phyloP scores from a whole-genome alignment of 2,329 filamentous ascomycete genomes.

The Aureobasidium sp. region DNA sequence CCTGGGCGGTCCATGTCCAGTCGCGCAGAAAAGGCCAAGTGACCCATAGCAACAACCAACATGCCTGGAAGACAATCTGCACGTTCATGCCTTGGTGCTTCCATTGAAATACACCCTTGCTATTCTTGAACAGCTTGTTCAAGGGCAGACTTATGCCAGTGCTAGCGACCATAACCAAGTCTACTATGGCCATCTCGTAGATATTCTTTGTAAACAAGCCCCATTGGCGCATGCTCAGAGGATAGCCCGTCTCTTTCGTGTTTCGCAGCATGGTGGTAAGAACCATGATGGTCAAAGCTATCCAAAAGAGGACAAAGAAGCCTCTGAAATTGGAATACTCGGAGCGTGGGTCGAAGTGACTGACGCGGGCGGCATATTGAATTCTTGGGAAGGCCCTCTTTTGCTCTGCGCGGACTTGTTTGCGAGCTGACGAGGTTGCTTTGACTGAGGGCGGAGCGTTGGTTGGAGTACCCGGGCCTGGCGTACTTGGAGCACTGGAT shows the following conservation, averaged over 20 bases:
- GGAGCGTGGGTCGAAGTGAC: constrained; percentile 88
- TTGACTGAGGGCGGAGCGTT: constrained; percentile 92
- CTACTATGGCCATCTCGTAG: constrained; percentile 76
- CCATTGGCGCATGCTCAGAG: constrained; percentile 82
- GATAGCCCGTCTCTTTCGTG: constrained; percentile 85
- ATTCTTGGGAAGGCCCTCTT: constrained; percentile 84
- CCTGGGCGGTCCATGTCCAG: constrained; percentile 97
- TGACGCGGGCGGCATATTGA: constrained; percentile 82
- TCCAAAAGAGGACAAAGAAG: constrained; percentile 98
- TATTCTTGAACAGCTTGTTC: constrained; percentile 59
- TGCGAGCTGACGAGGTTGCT: constrained; percentile 76
- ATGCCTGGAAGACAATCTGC: constrained; percentile 72
- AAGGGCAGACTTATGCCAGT: constrained; percentile 67
- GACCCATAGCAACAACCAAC: constrained; percentile 72
- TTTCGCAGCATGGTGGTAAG: constrained; percentile 90
- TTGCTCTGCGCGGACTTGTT: constrained; percentile 67
- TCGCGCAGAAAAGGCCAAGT: constrained; percentile 70
- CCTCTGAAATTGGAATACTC: constrained; percentile 92
- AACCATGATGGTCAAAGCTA: constrained; percentile 92
- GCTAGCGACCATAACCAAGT: constrained; percentile 75
- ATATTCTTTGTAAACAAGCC: constrained; percentile 80
- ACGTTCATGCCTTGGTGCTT: constrained; percentile 66
- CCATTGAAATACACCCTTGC: constrained; percentile 60
- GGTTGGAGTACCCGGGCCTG: constrained; percentile 73
- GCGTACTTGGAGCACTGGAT: constrained; percentile 56